Evolutionary conservation across 192 early-diverging fungal species (phyloP).

Genomic region (Backusella liffmaniae): DNA sequence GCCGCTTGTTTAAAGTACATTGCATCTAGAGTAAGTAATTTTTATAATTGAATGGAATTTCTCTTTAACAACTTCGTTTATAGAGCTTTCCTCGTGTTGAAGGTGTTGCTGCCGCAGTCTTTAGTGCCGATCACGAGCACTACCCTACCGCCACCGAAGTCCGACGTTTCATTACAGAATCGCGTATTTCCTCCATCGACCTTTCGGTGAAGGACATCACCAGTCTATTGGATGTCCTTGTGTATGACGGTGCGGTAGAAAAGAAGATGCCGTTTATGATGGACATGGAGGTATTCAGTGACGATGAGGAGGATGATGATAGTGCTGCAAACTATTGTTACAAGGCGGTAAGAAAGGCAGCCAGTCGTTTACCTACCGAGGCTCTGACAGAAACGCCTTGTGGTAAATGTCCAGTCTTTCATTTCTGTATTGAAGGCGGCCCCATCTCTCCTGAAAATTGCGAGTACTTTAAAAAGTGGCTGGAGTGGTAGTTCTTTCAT

Average conservation of each 20-base stretch:
- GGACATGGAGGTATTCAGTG: conserved; percentile 50
- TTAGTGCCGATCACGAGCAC: conserved; percentile 57
- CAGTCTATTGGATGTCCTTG: conserved; percentile 76
- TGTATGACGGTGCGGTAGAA: conserved; percentile 85
- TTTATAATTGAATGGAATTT: no score
- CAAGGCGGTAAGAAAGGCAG: conserved; percentile 56
- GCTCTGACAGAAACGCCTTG: conserved; percentile 82
- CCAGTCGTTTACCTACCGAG: conserved; percentile 35
- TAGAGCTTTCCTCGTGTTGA: conserved; percentile 61
- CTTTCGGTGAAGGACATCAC: conserved; percentile 74
- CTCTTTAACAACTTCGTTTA: no score
- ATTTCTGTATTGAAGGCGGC: conserved; percentile 72
- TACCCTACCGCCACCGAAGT: conserved; percentile 76
- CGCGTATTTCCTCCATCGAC: conserved; percentile 68
- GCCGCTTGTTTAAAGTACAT: conserved; percentile 75
- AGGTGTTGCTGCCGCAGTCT: conserved; percentile 45
- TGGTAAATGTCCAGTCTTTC: conserved; percentile 79
- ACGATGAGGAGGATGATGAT: conserved; percentile 52
- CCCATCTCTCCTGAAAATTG: conserved; percentile 76
- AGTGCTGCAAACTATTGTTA: conserved; percentile 62
- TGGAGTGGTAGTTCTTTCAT: conserved; percentile 51
- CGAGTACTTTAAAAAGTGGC: conserved; percentile 80
- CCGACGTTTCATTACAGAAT: conserved; percentile 67
- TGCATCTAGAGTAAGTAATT: conserved; percentile 44
- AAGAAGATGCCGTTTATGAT: conserved; percentile 52